Evolutionary conservation across 2,329 filamentous ascomycete species (phyloP).

Genomic region (Dactylonectria macrodidyma): DNA sequence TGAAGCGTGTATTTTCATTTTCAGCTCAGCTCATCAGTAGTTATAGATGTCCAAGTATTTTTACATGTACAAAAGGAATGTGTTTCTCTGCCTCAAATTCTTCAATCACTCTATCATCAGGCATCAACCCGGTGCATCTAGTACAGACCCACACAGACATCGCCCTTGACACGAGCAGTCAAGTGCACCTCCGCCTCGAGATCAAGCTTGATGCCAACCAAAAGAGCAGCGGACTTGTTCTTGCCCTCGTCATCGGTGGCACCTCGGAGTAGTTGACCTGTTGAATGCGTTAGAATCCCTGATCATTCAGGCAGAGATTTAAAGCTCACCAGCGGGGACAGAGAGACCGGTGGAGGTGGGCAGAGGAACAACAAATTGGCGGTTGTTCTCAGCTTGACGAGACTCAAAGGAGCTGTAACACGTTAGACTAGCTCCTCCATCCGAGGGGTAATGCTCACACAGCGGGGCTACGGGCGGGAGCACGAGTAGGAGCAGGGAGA

Average conservation of each 20-base stretch:
- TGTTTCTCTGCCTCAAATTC: not conserved
- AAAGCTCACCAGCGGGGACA: slow-evolving; percentile 47
- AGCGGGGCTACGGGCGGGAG: not conserved
- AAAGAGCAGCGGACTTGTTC: slow-evolving; percentile 69
- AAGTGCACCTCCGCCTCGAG: slow-evolving; percentile 75
- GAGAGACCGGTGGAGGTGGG: slow-evolving; percentile 54
- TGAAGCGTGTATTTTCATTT: no score
- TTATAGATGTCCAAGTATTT: not conserved
- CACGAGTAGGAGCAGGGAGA: slow-evolving; percentile 37
- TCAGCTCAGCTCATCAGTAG: not conserved
- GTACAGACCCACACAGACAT: slow-evolving; percentile 65
- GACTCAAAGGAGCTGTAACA: slow-evolving; percentile 25
- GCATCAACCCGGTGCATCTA: slow-evolving; percentile 23
- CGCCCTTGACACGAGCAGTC: slow-evolving; percentile 72
- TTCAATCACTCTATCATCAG: not conserved
- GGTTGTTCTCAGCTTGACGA: slow-evolving; percentile 42
- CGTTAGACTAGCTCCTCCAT: not conserved
- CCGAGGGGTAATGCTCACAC: not conserved
- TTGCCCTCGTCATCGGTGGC: slow-evolving; percentile 70
- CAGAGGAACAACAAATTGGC: slow-evolving; percentile 47
- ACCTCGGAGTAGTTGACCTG: slow-evolving; percentile 70
- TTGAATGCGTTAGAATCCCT: slow-evolving; percentile 18
- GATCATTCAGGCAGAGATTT: not conserved
- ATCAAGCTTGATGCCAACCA: slow-evolving; percentile 75
- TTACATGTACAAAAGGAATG: not conserved